Percentiles rank a stretch among this genome's conserved stretches.
phyloP scores from a whole-genome alignment of 2,329 filamentous ascomycete genomes.

The Ophiognomonia clavigignenti-juglandacearum region DNA sequence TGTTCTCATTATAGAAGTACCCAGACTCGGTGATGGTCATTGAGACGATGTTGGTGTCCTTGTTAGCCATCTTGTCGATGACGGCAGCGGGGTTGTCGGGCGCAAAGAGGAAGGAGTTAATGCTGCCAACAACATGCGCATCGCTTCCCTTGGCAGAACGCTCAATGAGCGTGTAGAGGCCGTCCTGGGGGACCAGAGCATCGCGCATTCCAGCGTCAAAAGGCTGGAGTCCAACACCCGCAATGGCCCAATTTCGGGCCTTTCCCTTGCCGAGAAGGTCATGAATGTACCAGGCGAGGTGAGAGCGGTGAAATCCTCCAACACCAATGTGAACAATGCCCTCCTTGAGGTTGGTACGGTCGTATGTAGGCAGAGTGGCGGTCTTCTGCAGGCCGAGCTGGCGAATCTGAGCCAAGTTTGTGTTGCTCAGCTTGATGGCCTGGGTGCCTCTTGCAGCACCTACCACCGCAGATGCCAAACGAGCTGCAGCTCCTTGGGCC shows the following conservation, averaged over 20 bases:
- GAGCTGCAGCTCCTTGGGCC: not conserved
- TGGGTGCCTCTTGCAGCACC: not conserved
- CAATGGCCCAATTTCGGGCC: constrained; percentile 43
- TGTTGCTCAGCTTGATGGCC: constrained; percentile 31
- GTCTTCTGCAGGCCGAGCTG: constrained; percentile 17
- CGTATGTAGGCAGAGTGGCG: constrained; percentile 36
- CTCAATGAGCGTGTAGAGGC: constrained; percentile 50
- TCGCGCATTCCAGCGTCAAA: constrained; percentile 48
- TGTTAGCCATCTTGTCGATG: constrained; percentile 50
- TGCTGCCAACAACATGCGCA: constrained; percentile 45
- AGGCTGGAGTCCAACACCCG: constrained; percentile 46
- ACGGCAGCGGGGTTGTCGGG: constrained; percentile 47
- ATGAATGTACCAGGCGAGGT: constrained; percentile 48
- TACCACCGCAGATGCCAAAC: not conserved
- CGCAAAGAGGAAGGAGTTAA: constrained; percentile 47
- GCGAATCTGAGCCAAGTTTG: constrained; percentile 32
- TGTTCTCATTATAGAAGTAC: constrained; percentile 55
- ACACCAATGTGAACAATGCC: constrained; percentile 51
- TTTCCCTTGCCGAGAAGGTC: constrained; percentile 41
- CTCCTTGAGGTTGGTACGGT: constrained; percentile 41
- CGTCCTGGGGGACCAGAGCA: constrained; percentile 40
- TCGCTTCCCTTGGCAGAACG: constrained; percentile 45
- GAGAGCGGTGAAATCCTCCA: constrained; percentile 50
- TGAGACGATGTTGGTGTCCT: constrained; percentile 49
- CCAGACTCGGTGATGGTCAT: constrained; percentile 52